Evolutionary conservation across 345 rosid genomes (phyloP).

Genomic region (Arabis alpina): DNA sequence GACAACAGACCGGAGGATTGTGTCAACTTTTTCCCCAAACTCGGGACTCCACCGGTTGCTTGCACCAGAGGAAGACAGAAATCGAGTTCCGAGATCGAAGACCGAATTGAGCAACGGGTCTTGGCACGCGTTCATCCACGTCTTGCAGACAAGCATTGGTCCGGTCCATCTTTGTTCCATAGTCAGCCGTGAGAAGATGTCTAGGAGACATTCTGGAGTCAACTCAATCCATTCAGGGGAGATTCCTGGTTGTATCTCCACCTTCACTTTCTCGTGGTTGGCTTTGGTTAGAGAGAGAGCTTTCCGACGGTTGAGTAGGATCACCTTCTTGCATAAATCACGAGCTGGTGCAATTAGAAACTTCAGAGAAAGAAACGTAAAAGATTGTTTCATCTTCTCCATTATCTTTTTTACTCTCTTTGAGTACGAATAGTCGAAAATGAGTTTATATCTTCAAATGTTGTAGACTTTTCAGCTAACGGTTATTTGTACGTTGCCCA

Average conservation of each 20-base stretch:
- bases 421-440: no score
- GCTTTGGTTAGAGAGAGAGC: no score
- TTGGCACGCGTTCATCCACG: conserved; percentile 62
- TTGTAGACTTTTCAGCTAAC: no score
- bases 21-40: conserved; percentile 63
- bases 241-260: conserved; percentile 26
- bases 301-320: no score
- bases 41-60: conserved; percentile 60
- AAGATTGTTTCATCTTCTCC: no score
- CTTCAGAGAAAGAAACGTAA: no score
- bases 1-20: conserved; percentile 56
- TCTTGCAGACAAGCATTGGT: conserved; percentile 70
- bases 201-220: conserved; percentile 63
- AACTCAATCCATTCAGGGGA: conserved; percentile 60
- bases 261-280: no score
- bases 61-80: conserved; percentile 47
- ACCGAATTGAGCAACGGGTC: conserved; percentile 61
- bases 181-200: conserved; percentile 67
- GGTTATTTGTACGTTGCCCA: no score
- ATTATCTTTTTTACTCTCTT: no score
- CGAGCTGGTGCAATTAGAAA: no score
- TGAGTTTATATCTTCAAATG: no score
- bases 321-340: no score
- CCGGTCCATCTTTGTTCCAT: conserved; percentile 63
- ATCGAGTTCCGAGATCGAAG: conserved; percentile 63